Conservation (phyloP, 352 stramenopile species). For the Achlya hypogyna region DNA sequence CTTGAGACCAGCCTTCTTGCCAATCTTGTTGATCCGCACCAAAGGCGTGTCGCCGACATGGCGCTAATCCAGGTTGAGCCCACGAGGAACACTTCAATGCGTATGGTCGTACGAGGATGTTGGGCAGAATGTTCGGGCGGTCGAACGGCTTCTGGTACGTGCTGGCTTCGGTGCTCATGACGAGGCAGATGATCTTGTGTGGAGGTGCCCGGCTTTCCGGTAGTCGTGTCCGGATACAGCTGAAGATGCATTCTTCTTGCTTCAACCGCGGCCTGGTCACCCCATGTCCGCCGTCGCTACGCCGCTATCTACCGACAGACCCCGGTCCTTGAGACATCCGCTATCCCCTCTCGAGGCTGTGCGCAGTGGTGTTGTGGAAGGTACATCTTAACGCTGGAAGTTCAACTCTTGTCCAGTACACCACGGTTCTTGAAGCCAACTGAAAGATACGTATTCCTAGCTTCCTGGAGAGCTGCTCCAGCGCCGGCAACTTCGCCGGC, state of each 20-base stretch:
- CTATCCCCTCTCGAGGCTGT: too few relatives aligned
- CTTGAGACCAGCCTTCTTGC: conserved; percentile 65
- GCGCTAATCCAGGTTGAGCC: not conserved
- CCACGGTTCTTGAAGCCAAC: too few relatives aligned
- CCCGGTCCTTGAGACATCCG: too few relatives aligned
- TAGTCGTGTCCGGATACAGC: not conserved
- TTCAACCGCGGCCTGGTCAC: not conserved
- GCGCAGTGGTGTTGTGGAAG: too few relatives aligned
- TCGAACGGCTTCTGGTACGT: conserved; percentile 14
- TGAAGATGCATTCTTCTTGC: not conserved
- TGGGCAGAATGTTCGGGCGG: conserved; percentile 13
- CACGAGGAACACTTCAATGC: not conserved
- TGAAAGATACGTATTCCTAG: too few relatives aligned
- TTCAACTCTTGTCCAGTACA: too few relatives aligned
- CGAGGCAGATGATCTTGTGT: conserved; percentile 5
- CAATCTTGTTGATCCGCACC: conserved; percentile 88
- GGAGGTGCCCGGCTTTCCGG: not conserved
- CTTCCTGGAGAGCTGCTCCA: too few relatives aligned
- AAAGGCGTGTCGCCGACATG: conserved; percentile 90
- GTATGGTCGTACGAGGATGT: conserved; percentile 1
- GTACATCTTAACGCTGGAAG: too few relatives aligned
- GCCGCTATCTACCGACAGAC: too few relatives aligned
- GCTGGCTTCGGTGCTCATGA: not conserved
- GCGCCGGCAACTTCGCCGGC: too few relatives aligned
- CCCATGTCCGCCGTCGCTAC: too few relatives aligned